A percentile compares a stretch with the other conserved stretches of the same genome.
Evolutionary conservation across 345 rosid genomes (phyloP).

Genomic region (Eutrema yunnanense): DNA sequence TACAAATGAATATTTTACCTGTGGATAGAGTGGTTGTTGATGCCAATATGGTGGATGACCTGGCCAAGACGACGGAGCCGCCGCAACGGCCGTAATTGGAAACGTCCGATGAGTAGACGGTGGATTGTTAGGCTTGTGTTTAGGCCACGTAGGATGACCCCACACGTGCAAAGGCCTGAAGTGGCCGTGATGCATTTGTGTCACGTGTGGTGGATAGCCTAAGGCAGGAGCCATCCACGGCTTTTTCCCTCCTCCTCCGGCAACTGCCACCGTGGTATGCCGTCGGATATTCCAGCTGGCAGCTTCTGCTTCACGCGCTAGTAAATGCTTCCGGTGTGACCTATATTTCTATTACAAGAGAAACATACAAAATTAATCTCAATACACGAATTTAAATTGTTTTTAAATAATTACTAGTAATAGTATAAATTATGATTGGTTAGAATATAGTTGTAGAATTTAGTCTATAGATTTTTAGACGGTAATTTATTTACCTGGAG

Average conservation of each 20-base stretch:
- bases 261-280: conserved; percentile 45
- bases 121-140: conserved; percentile 37
- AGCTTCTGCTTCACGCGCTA: conserved; percentile 81
- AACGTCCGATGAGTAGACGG: conserved; percentile 35
- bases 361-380: background rate
- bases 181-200: conserved; percentile 38
- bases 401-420: background rate
- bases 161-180: conserved; percentile 83
- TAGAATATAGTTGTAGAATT: background rate
- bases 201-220: conserved; percentile 65
- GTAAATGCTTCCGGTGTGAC: conserved; percentile 77
- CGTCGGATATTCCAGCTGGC: conserved; percentile 72
- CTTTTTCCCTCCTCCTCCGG: conserved; percentile 35
- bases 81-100: conserved; percentile 32
- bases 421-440: background rate
- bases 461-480: background rate
- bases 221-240: conserved; percentile 60
- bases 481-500: conserved; percentile 60
- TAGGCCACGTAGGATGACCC: conserved; percentile 98
- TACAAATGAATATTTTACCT: conserved; percentile 14
- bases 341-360: conserved; percentile 62
- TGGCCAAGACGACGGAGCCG: conserved; percentile 39
- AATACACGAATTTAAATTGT: background rate
- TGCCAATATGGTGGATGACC: conserved; percentile 55
- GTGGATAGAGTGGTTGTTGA: conserved; percentile 33